A percentile compares a stretch with the other conserved stretches of the same genome.
Evolutionary conservation across 768 basidiomycete species (phyloP).

Genomic region (Xerocomus spinulosus): DNA sequence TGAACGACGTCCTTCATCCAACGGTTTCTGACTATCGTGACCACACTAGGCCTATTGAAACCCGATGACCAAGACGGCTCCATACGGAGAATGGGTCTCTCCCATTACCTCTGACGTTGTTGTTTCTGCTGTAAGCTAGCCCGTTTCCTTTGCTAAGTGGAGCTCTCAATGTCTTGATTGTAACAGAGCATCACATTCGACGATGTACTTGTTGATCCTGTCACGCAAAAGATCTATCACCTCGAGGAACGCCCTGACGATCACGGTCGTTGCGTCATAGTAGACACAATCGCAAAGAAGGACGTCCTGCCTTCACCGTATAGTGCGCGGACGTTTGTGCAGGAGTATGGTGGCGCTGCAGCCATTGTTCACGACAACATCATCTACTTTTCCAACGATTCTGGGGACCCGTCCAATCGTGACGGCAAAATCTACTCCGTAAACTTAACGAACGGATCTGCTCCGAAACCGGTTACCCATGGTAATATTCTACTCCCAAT

Average conservation of each 20-base stretch:
- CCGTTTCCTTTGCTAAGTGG: background rate
- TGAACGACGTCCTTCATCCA: too few species aligned
- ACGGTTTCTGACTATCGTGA: too few species aligned
- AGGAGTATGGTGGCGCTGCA: slow-evolving; percentile 68
- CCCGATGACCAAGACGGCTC: slow-evolving; percentile 30
- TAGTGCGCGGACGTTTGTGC: slow-evolving; percentile 52
- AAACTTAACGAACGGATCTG: slow-evolving; percentile 28
- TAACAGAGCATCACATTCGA: slow-evolving; percentile 27
- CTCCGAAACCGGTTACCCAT: slow-evolving; percentile 40
- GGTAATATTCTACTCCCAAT: slow-evolving; percentile 35
- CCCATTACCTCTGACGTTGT: slow-evolving; percentile 49
- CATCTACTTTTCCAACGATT: slow-evolving; percentile 55
- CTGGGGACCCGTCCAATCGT: background rate
- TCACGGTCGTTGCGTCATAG: slow-evolving; percentile 46
- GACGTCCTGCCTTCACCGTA: slow-evolving; percentile 51
- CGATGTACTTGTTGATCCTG: slow-evolving; percentile 52
- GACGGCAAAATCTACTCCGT: slow-evolving; percentile 48
- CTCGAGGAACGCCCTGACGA: slow-evolving; percentile 49
- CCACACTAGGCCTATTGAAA: too few species aligned
- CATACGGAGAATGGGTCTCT: slow-evolving; percentile 59
- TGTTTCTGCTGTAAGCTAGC: slow-evolving; percentile 34
- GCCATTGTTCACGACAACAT: slow-evolving; percentile 44
- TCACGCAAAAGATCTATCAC: slow-evolving; percentile 44
- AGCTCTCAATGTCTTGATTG: too few species aligned
- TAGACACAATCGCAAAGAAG: slow-evolving; percentile 38